Percentiles rank a stretch among this genome's conserved stretches.
Evolutionary conservation across 495 filamentous ascomycete species (phyloP).

Genomic region (Hypoxylon crocopeplum): DNA sequence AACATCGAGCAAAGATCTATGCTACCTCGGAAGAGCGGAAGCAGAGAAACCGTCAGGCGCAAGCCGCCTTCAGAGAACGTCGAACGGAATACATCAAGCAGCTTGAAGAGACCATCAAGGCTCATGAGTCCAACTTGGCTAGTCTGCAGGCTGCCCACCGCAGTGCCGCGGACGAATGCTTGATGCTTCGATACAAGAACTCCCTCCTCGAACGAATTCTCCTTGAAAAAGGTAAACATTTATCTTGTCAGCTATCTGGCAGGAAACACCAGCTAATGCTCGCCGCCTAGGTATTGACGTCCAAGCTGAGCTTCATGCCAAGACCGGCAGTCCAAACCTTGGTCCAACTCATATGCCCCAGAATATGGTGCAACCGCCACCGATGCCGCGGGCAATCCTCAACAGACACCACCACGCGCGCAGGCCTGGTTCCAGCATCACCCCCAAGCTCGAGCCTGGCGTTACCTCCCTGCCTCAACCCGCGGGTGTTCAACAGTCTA

Average conservation of each 20-base stretch:
- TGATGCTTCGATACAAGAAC: conserved; percentile 99
- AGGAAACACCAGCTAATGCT: conserved; percentile 4
- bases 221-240: conserved; percentile 82
- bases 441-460: conserved; percentile 72
- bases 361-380: conserved; percentile 69
- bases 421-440: conserved; percentile 71
- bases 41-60: conserved; percentile 95
- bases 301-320: conserved; percentile 89
- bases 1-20: conserved; percentile 71
- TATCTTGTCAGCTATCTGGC: neutral
- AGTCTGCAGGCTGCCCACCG: conserved; percentile 93
- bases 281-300: conserved; percentile 83
- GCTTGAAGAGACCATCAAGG: conserved; percentile 95
- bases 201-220: conserved; percentile 93
- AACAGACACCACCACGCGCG: conserved; percentile 72
- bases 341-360: conserved; percentile 66
- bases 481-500: conserved; percentile 56
- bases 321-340: conserved; percentile 77
- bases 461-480: conserved; percentile 61
- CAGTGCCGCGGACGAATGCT: conserved; percentile 92
- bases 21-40: conserved; percentile 98
- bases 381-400: conserved; percentile 74
- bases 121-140: conserved; percentile 91
- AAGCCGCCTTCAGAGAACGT: conserved; percentile 95
- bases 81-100: conserved; percentile 99